Evolutionary conservation across 1,284 basidiomycete species (phyloP), one percentile per base, ranked within the genome.

Genomic region (Afroboletus lepidellus): DNA sequence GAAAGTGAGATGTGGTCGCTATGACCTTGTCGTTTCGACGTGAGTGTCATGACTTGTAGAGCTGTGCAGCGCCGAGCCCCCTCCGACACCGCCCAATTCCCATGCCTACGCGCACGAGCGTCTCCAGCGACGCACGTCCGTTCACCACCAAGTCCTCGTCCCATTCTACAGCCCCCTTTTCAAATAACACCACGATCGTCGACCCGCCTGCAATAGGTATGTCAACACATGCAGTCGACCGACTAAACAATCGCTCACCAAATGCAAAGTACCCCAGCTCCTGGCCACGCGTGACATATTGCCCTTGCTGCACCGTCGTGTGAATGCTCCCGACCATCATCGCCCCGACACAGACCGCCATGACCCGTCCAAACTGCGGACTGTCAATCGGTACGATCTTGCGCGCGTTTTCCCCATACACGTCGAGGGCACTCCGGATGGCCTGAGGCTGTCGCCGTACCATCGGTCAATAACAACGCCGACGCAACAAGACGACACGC

Each of bases 211-310:
- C 11, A 47, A 45, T 36, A 46, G 16, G 12, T 27, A 9, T 5
- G 45, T 51, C 32, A 42, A 46, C 11, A 1, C 6, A 34, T 27
- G 27, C 27, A 9, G 5, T 41, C 24, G 6, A 51, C 25, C n/a
- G 41, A 30, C 37, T 23, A 48, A 41, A n/a, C 20, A 38, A 13
- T 41, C 2, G 72, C 82, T n/a, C 50, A 88, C 92, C 94, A 64
- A 95, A 96, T 0, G 92, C 92, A 64, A 96, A 96, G 69, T 92
- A 96, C 1, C 94, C 94, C 60, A 97, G 83, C 67, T 98, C 95
- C 56, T 97, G 81, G 3, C 94, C 94, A 8, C 92, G 83, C 62
- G 80, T 78, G 41, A 98, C 83, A 4, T 74, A 61, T 24, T 96
- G 80, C 1, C 94, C 94, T 60, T 94, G 90, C 36, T 85, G 65